Conservation (phyloP, 2,329 filamentous ascomycete genomes). For the Blumeria hordei region DNA sequence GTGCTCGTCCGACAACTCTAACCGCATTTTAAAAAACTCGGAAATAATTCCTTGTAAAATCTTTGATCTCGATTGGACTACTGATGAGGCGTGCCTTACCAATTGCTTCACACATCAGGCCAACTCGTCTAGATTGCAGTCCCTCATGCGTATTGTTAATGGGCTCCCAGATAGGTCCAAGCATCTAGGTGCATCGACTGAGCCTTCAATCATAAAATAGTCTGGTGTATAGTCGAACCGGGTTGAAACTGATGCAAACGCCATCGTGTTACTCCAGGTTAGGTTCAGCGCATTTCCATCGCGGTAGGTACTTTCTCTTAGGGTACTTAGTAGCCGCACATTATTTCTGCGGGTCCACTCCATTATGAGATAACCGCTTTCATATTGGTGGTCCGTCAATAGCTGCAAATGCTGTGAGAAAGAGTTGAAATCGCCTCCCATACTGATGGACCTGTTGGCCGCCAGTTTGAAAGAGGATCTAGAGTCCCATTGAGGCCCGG, state of each 20-base stretch:
- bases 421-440: not conserved
- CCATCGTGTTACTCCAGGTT: not conserved
- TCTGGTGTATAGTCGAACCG: not conserved
- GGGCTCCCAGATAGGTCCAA: not conserved
- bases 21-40: not conserved
- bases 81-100: not conserved
- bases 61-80: not conserved
- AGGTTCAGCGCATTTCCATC: not conserved
- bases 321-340: not conserved
- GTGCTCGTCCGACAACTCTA: not conserved
- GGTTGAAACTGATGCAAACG: not conserved
- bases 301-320: not conserved
- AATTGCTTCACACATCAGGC: not conserved
- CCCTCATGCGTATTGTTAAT: not conserved
- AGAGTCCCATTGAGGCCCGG: not conserved
- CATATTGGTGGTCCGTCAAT: not conserved
- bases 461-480: not conserved
- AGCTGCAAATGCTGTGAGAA: not conserved
- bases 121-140: not conserved
- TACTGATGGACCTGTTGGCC: not conserved
- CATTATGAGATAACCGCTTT: not conserved
- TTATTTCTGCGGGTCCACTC: not conserved
- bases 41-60: not conserved
- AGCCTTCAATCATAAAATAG: not conserved
- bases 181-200: not conserved